Evolutionary conservation across 2,329 filamentous ascomycete species (phyloP).

Genomic region (Penicillium occitanis): DNA sequence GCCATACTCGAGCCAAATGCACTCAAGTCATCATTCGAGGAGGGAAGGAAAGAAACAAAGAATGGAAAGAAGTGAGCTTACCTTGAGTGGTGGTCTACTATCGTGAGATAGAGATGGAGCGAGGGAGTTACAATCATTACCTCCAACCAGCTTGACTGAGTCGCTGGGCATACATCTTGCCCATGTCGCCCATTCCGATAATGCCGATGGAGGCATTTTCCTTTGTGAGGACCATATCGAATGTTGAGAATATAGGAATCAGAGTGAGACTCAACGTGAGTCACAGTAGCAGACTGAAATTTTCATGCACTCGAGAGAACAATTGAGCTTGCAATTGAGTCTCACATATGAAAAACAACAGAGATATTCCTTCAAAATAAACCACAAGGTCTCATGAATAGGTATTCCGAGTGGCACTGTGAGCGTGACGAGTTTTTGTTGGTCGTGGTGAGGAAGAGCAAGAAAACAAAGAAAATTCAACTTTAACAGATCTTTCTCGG

Average conservation of each 20-base stretch:
- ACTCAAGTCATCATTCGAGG: slow-evolving; percentile 95
- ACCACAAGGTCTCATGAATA: neutral
- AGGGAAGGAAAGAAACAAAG: slow-evolving; percentile 27
- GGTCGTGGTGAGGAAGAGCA: neutral
- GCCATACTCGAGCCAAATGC: slow-evolving; percentile 99
- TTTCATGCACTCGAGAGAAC: neutral
- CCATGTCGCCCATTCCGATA: slow-evolving; percentile 99
- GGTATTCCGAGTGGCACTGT: too few relatives aligned
- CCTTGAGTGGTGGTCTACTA: neutral
- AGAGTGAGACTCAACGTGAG: neutral
- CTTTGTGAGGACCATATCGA: slow-evolving; percentile 47
- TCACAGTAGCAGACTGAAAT: neutral
- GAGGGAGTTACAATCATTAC: slow-evolving; percentile 57
- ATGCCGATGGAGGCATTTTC: slow-evolving; percentile 79
- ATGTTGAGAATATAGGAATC: neutral
- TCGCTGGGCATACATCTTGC: slow-evolving; percentile 92
- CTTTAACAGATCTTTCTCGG: slow-evolving; percentile 14
- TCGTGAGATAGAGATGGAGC: slow-evolving; percentile 35
- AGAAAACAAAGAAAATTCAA: slow-evolving; percentile 12
- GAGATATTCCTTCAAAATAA: neutral
- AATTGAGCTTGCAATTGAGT: slow-evolving; percentile 17
- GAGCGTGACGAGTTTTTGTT: neutral
- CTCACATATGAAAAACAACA: slow-evolving; percentile 18
- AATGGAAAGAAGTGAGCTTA: slow-evolving; percentile 5
- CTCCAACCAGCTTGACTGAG: slow-evolving; percentile 94